These are phyloP conservation scores for Salix dunnii DNA, from an alignment of 345 rosid species.

Conservation along the genomic window DNA sequence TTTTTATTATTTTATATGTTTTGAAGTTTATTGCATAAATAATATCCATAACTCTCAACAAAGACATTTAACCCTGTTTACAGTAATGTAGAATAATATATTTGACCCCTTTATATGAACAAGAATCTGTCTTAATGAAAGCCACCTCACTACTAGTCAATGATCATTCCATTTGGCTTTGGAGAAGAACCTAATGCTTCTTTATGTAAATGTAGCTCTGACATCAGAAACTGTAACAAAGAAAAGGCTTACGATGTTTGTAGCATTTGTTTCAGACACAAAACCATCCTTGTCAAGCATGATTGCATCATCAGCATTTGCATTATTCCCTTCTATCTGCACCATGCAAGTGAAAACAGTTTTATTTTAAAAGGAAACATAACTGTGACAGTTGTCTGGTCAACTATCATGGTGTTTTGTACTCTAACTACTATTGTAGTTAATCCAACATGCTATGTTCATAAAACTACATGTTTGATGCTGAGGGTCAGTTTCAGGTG, in stretches of 20 bases:
- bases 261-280: slow-evolving; percentile 92
- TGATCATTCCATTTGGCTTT: not conserved
- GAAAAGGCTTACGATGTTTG: slow-evolving; percentile 66
- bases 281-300: slow-evolving; percentile 94
- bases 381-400: not conserved
- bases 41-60: not conserved
- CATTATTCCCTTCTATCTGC: slow-evolving; percentile 87
- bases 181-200: not conserved
- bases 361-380: not conserved
- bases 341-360: slow-evolving; percentile 13
- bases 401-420: too few species aligned
- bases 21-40: not conserved
- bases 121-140: not conserved
- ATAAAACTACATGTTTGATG: too few species aligned
- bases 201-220: not conserved
- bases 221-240: not conserved
- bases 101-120: not conserved
- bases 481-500: too few species aligned
- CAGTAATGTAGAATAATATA: not conserved
- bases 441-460: not conserved
- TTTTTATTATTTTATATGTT: too few species aligned
- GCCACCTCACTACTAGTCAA: not conserved
- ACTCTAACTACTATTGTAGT: not conserved
- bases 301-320: slow-evolving; percentile 63
- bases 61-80: not conserved